These are phyloP conservation scores for Tricholoma bakamatsutake DNA, from an alignment of 768 basidiomycete genomes.

Conservation along the genomic window DNA sequence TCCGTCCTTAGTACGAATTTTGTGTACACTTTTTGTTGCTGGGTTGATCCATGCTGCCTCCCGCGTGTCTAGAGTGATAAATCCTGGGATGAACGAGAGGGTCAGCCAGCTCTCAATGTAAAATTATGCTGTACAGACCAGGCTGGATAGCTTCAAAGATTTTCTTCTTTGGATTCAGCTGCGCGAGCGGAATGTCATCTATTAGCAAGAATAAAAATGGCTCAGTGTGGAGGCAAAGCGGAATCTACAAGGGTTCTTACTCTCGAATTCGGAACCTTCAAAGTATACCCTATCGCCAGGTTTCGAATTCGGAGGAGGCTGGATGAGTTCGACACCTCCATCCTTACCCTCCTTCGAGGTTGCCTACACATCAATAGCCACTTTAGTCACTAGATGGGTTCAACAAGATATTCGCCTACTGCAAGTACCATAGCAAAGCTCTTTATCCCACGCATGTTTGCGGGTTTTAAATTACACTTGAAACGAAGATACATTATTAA, in stretches of 20 bases:
- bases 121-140: constrained; percentile 33
- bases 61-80: constrained; percentile 79
- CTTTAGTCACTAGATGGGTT: neutral
- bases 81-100: constrained; percentile 40
- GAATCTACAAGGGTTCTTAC: constrained; percentile 33
- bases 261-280: constrained; percentile 83
- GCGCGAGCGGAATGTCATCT: constrained; percentile 66
- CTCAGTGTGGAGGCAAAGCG: neutral
- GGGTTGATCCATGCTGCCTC: constrained; percentile 96
- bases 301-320: constrained; percentile 78
- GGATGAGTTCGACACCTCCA: constrained; percentile 85
- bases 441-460: constrained; percentile 95
- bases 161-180: constrained; percentile 98
- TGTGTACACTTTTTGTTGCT: constrained; percentile 69
- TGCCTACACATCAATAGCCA: constrained; percentile 44
- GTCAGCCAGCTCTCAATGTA: neutral
- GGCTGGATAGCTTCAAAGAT: constrained; percentile 97
- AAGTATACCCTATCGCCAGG: constrained; percentile 96
- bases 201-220: neutral
- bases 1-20: constrained; percentile 81
- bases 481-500: neutral
- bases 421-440: constrained; percentile 90
- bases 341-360: constrained; percentile 88
- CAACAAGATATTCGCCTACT: constrained; percentile 58
- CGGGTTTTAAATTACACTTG: constrained; percentile 92